A percentile compares a stretch with the other conserved stretches of the same genome.
Evolutionary conservation across 352 stramenopile species (phyloP).

Genomic region (Globisporangium nagaii): DNA sequence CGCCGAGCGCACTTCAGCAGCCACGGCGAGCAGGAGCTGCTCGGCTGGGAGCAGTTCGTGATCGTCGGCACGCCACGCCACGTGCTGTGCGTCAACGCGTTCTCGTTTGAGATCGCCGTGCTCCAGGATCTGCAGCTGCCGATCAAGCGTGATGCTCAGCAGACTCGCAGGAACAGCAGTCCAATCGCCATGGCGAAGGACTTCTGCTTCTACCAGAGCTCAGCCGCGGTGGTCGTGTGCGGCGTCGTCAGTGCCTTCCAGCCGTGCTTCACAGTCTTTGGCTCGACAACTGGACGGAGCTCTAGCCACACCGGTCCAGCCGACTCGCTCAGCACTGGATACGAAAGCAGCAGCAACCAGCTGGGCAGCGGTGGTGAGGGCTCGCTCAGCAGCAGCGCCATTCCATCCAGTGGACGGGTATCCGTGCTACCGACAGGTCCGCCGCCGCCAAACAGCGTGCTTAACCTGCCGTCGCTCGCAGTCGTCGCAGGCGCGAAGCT

Average conservation of each 20-base stretch:
- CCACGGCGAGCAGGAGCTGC: conserved; percentile 38
- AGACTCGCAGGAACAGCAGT: conserved; percentile 1
- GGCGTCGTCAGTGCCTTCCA: conserved; percentile 61
- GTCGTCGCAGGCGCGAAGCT: conserved; percentile 8
- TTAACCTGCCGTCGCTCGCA: conserved; percentile 47
- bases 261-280: conserved; percentile 49
- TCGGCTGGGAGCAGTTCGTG: conserved; percentile 50
- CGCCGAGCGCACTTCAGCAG: conserved; percentile 32
- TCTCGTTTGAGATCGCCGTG: conserved; percentile 57
- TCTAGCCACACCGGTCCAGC: not conserved
- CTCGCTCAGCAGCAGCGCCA: not conserved
- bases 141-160: not conserved
- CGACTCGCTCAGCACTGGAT: not conserved
- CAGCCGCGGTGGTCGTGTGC: conserved; percentile 22
- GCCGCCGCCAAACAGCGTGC: conserved; percentile 40
- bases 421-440: conserved; percentile 48
- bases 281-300: not conserved
- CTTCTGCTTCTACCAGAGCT: conserved; percentile 35
- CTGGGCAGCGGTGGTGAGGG: no score
- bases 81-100: conserved; percentile 53
- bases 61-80: conserved; percentile 42
- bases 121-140: conserved; percentile 47
- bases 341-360: not conserved
- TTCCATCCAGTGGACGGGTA: conserved; percentile 11
- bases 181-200: conserved; percentile 51